A percentile compares a stretch with the other conserved stretches of the same genome.
These are phyloP conservation scores for Penicillium rolfsii DNA, from an alignment of 2,329 filamentous ascomycete genomes.

Conservation along the genomic window DNA sequence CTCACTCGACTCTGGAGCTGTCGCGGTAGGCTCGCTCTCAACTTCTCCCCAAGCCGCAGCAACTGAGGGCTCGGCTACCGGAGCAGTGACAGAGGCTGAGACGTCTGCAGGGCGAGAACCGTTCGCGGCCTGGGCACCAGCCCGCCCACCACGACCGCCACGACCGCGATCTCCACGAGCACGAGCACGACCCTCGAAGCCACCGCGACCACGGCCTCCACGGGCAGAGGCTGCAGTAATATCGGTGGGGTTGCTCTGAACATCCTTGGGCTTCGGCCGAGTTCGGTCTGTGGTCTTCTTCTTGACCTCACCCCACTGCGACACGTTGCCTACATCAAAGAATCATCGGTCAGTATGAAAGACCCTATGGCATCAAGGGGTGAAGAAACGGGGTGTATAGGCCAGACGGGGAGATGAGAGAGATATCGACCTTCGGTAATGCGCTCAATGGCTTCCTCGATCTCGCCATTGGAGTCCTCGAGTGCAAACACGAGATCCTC, in stretches of 20 bases:
- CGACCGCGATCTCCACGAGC: constrained; percentile 54
- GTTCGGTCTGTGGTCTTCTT: constrained; percentile 54
- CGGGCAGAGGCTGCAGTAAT: constrained; percentile 40
- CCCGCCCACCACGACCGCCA: constrained; percentile 51
- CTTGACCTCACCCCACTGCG: constrained; percentile 58
- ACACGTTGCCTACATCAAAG: constrained; percentile 49
- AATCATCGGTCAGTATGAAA: constrained; percentile 18
- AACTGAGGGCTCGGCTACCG: constrained; percentile 21
- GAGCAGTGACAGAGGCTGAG: constrained; percentile 23
- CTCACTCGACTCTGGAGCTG: constrained; percentile 29
- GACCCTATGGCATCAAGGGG: constrained; percentile 3
- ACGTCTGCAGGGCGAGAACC: constrained; percentile 42
- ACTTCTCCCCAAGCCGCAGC: constrained; percentile 25
- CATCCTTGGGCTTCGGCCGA: constrained; percentile 52
- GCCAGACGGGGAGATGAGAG: background rate
- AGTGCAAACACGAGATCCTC: constrained; percentile 92
- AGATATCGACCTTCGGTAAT: constrained; percentile 52
- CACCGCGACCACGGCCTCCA: constrained; percentile 52
- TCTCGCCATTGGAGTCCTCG: constrained; percentile 67
- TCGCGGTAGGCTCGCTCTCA: constrained; percentile 31
- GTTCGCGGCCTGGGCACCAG: constrained; percentile 45
- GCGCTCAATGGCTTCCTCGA: constrained; percentile 54
- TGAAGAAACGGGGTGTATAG: background rate
- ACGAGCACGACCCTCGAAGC: constrained; percentile 51
- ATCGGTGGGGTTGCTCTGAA: constrained; percentile 40